phyloP scores from a whole-genome alignment of 2,329 filamentous ascomycete species.

The Neofusicoccum ribis region DNA sequence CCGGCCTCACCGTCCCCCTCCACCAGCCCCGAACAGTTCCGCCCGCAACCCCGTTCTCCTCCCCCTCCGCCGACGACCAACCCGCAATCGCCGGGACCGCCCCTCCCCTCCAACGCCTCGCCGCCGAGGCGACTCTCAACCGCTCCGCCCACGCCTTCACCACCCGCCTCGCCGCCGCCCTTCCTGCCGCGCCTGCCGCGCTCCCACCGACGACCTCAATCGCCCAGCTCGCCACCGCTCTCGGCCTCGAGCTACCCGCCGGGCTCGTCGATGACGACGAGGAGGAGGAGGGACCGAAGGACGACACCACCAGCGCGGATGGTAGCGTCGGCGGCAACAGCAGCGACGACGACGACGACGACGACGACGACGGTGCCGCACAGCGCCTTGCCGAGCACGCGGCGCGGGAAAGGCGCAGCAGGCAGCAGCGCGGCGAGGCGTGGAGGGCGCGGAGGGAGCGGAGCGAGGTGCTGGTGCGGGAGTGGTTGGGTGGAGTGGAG shows the following conservation, averaged over 20 bases:
- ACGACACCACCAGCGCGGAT: too few relatives aligned
- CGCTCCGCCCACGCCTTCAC: neutral
- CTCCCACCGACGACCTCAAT: neutral
- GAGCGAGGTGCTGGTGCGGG: neutral
- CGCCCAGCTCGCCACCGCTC: neutral
- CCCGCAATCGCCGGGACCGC: neutral
- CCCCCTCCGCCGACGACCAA: neutral
- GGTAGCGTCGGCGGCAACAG: too few relatives aligned
- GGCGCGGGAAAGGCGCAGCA: too few relatives aligned
- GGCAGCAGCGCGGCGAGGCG: too few relatives aligned
- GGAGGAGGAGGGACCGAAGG: neutral
- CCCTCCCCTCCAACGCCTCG: neutral
- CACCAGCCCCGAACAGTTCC: neutral
- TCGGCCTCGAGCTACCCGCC: neutral
- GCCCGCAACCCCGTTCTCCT: neutral
- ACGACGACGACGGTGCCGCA: neutral
- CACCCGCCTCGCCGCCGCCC: too few relatives aligned
- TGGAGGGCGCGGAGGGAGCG: too few relatives aligned
- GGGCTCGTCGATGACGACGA: neutral
- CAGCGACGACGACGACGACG: neutral
- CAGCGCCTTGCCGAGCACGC: too few relatives aligned
- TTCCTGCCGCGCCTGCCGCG: neutral
- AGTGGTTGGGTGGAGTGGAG: too few relatives aligned
- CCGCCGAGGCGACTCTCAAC: neutral
- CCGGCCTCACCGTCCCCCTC: neutral